Evolutionary conservation across 1,139 yeast genomes (phyloP), one percentile per base, ranked within the genome.

Genomic region (Yamadazyma sp.): DNA sequence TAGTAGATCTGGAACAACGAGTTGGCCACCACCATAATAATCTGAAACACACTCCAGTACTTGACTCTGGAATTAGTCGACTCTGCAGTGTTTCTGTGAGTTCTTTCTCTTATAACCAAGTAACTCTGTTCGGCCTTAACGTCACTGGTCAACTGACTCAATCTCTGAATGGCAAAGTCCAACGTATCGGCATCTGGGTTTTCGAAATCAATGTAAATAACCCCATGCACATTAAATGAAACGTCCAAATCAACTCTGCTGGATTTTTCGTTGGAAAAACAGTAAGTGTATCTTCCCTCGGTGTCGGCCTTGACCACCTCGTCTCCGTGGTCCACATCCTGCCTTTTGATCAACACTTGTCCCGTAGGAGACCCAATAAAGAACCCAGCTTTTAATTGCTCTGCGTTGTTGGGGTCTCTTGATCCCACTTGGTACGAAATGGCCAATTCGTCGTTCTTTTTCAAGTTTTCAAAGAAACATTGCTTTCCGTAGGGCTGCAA

Each of bases 41-140:
- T 73, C 68, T 92, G 98, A 75, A 90, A 86, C 28, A 87, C 76
- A 21, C 96, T 86, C 98, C 98, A 92, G 89, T 95, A 92, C 67
- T 92, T 92, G 54, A 92, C 97, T 59, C 98, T 82, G 41, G 95
- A 84, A 65, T 92, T 92, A 37, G 98, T 92, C 21, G 95, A 85
- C 67, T 92, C 98, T 6, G 98, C 97, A 13, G 98, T 92, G 68
- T 92, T 92, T 76, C 98, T 86, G 66, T 92, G 98, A 24, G 95
- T 86, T 68, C 97, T 83, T 67, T 92, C 98, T 67, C 98, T 83
- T 45, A 92, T 89, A 34, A 89, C 95, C 56, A 92, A 83, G 67
- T 92, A 92, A 50, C 88, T 80, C 59, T 85, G 94, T 67, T 92
- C 98, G 51, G 90, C 94, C 66, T 85, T 86, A 46, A 92, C 89